Evolutionary conservation across 805 yeast species (phyloP), one percentile per base, ranked within the genome.

Genomic region (Maudiozyma barnettii): DNA sequence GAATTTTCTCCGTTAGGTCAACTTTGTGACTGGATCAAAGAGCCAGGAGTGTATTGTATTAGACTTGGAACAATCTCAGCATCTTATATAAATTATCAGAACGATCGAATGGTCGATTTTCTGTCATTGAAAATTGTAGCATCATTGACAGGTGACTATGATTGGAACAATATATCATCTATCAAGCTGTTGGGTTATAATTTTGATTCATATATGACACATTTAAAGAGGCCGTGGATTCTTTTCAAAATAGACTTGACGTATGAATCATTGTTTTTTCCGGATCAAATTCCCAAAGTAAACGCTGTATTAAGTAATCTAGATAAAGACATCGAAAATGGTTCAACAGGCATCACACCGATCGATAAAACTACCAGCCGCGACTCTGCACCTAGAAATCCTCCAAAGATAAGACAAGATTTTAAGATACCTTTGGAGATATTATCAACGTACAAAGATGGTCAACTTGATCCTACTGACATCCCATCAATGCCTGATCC

Each of bases 161-260:
- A 61, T 31, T 64, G 65, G 55, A 59, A 56, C n/a, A 54, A 45
- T 35, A 51, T 50, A 40, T 50, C 58, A 45, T 55, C 60, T 45
- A 49, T 65, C 49, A 54, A 54, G 49, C 47, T 59, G 48, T 40
- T 63, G 50, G 57, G 61, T 21, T 49, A 52, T 43, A 53, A 52
- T 44, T 57, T 57, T 39, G 49, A 45, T 39, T 31, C 33, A 3
- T 57, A 54, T 43, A 42, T 31, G 5, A 18, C 43, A 45, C 14
- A 19, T 8, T 14, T 45, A 2, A 35, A 18, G 20, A 7, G 18
- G 18, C 51, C 54, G n/a, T 57, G 59, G 59, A 42, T 56, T 8
- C 45, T 54, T 22, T 54, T 55, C 41, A 21, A 54, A 45, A 23
- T 47, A 43, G 9, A 35, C 22, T 20, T 41, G 13, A 29, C 13